Evolutionary conservation across 495 filamentous ascomycete genomes (phyloP), one percentile per base, ranked within the genome.

Genomic region (Neurospora africana): DNA sequence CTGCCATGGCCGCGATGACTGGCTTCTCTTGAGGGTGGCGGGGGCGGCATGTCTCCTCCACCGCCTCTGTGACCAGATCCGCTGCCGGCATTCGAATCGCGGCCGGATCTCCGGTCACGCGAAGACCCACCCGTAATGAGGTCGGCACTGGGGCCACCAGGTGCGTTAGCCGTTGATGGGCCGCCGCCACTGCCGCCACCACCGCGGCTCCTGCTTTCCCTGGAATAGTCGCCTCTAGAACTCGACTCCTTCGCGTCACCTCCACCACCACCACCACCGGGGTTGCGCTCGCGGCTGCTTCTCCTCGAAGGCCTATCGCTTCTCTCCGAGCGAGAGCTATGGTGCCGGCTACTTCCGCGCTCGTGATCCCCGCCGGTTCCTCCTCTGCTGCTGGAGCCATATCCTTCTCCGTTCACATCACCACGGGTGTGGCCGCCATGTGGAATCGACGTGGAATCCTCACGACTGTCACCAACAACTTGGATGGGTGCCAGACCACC

Each of bases 261-360:
- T 2, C 69, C 70, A 38, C 70, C 39, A 70, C 67, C 68, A 17
- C 69, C 71, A 70, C 67, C 68, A 17, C 69, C 68, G 7, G 74
- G 37, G 69, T 78, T 83, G 21, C 82, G 81, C 68, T 85, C 82
- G 23, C 82, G 79, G 71, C 83, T 86, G 71, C 71, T 84, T 30
- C 84, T 79, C 11, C 83, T 78, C 4, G 83, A 84, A 13, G 76
- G 68, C 21, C 84, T 78, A 21, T 78, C 74, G 61, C 82, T 78
- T 41, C 84, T 78, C 7, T 85, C 83, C 5, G 78, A 76, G 11
- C 83, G 81, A 61, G 53, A 61, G 67, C 74, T 71, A 58, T 81
- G 79, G 21, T 85, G 82, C 7, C 84, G 82, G 36, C 84, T 80
- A 36, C 84, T 79, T 70, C 80, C 78, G 35, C 84, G 80, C 7